Percentiles rank a stretch among this genome's conserved stretches.
These are phyloP conservation scores for Globisporangium middletonii DNA, from an alignment of 352 stramenopile genomes.

Conservation along the genomic window DNA sequence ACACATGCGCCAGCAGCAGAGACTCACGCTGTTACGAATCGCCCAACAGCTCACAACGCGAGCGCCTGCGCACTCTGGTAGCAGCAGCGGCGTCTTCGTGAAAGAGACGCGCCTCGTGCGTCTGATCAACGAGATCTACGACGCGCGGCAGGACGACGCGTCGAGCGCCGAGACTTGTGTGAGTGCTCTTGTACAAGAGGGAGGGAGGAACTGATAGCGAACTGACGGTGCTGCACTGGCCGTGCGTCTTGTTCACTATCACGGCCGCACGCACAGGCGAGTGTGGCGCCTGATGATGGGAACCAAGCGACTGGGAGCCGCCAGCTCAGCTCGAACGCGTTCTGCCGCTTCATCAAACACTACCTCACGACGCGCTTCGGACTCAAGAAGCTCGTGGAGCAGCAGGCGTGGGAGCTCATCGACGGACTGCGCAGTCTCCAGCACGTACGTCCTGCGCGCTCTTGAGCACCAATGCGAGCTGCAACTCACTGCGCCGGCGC, in stretches of 20 bases:
- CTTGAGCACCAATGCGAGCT: neutral
- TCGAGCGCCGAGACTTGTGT: constrained; percentile 13
- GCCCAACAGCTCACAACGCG: neutral
- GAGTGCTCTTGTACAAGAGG: neutral
- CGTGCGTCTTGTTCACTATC: neutral
- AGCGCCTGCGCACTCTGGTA: neutral
- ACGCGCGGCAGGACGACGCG: constrained; percentile 36
- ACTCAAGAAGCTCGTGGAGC: constrained; percentile 48
- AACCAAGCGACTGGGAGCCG: constrained; percentile 3
- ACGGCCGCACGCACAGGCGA: neutral
- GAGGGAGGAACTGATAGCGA: neutral
- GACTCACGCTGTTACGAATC: neutral
- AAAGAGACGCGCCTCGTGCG: constrained; percentile 44
- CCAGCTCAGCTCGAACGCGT: constrained; percentile 13
- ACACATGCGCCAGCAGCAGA: neutral
- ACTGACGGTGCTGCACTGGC: neutral
- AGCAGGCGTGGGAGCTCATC: constrained; percentile 54
- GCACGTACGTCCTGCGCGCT: constrained; percentile 19
- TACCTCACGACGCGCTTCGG: constrained; percentile 70
- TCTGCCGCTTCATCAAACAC: constrained; percentile 39
- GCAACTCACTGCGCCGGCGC: neutral
- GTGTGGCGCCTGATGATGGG: neutral
- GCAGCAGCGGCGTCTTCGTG: constrained; percentile 15
- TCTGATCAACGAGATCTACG: constrained; percentile 71
- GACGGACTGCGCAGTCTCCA: constrained; percentile 35